Conservation (phyloP, 139 green algal genomes). For the Medakamo hakoo region DNA sequence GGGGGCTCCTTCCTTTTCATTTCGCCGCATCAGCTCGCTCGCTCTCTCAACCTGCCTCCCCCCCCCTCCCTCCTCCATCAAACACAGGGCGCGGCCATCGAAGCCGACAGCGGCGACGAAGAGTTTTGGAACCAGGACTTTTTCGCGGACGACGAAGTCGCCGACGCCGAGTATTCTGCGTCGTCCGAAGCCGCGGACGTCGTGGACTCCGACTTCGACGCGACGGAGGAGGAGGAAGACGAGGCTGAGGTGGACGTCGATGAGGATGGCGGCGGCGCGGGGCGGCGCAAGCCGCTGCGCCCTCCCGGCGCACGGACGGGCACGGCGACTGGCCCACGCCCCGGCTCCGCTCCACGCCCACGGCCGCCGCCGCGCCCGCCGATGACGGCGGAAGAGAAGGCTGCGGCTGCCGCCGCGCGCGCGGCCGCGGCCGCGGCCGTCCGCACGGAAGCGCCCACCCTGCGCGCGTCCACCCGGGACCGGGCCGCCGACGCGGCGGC, state of each 20-base stretch:
- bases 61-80: no score
- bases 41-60: no score
- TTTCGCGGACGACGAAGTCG: conserved; percentile 44
- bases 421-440: not conserved
- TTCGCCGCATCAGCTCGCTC: no score
- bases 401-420: not conserved
- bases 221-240: conserved; percentile 16
- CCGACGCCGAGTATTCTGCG: conserved; percentile 46
- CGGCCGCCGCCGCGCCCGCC: no score
- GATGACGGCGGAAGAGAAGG: not conserved
- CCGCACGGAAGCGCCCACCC: conserved; percentile 4
- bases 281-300: not conserved
- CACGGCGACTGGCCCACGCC: no score
- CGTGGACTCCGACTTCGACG: conserved; percentile 60
- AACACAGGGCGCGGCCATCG: no score
- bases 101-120: conserved; percentile 35
- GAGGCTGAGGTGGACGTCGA: conserved; percentile 1
- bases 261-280: not conserved
- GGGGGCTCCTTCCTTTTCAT: no score
- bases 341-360: no score
- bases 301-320: no score
- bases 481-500: conserved; percentile 32
- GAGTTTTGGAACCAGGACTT: conserved; percentile 81
- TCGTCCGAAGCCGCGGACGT: conserved; percentile 47
- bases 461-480: conserved; percentile 34